phyloP scores from a whole-genome alignment of 768 basidiomycete species.

The Lactifluus piperatus region DNA sequence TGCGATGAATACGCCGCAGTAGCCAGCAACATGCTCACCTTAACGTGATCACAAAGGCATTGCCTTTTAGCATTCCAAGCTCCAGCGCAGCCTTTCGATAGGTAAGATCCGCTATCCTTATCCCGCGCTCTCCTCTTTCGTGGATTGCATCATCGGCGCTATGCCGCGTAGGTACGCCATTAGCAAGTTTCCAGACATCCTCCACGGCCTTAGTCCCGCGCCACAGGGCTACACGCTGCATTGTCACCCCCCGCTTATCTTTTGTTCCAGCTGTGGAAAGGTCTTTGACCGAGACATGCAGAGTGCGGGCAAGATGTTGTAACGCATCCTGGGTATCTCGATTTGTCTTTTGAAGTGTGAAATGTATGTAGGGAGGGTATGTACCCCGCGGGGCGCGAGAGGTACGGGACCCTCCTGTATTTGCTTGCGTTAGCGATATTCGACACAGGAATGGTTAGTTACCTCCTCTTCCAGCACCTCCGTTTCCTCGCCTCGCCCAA shows the following conservation, averaged over 20 bases:
- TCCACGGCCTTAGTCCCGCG: slow-evolving; percentile 71
- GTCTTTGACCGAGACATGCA: slow-evolving; percentile 74
- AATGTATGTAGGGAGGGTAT: slow-evolving; percentile 87
- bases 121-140: slow-evolving; percentile 80
- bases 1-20: not conserved
- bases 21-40: slow-evolving; percentile 44
- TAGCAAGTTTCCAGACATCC: slow-evolving; percentile 77
- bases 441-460: not conserved
- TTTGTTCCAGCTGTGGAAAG: slow-evolving; percentile 92
- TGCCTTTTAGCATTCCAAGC: slow-evolving; percentile 94
- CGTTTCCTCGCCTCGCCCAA: slow-evolving; percentile 52
- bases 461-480: slow-evolving; percentile 41
- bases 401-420: slow-evolving; percentile 24
- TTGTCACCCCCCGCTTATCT: slow-evolving; percentile 95
- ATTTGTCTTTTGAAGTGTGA: slow-evolving; percentile 95
- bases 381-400: slow-evolving; percentile 49
- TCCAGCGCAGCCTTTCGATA: slow-evolving; percentile 80
- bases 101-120: slow-evolving; percentile 79
- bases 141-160: slow-evolving; percentile 48
- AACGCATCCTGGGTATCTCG: slow-evolving; percentile 96
- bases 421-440: not conserved
- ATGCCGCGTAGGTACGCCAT: slow-evolving; percentile 52
- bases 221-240: slow-evolving; percentile 79
- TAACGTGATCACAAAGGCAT: slow-evolving; percentile 89
- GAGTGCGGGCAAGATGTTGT: slow-evolving; percentile 61